Percentiles rank a stretch among this genome's conserved stretches.
These are phyloP conservation scores for Amanita rubescens DNA, from an alignment of 768 basidiomycete genomes.

Conservation along the genomic window DNA sequence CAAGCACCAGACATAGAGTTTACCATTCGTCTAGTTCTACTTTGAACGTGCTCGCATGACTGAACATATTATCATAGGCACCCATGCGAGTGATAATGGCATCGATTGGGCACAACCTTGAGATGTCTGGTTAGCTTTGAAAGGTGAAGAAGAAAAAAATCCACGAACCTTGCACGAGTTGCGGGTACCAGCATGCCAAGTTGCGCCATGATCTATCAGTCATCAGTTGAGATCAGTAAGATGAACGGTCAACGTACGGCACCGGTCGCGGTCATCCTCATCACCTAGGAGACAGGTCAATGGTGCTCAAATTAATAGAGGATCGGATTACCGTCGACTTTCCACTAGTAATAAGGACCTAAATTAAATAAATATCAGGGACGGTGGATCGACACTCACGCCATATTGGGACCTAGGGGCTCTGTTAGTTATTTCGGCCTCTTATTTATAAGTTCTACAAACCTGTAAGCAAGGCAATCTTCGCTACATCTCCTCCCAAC, in stretches of 20 bases:
- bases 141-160: neutral
- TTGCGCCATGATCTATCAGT: conserved; percentile 77
- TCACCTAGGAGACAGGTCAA: conserved; percentile 36
- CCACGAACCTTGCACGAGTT: conserved; percentile 58
- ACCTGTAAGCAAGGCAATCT: conserved; percentile 85
- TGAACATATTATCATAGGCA: conserved; percentile 97
- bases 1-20: conserved; percentile 3
- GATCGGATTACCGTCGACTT: conserved; percentile 29
- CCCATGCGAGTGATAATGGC: conserved; percentile 96
- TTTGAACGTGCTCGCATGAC: conserved; percentile 93
- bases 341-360: conserved; percentile 17
- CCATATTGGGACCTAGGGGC: conserved; percentile 74
- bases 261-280: conserved; percentile 95
- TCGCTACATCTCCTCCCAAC: conserved; percentile 68
- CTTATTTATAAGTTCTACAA: conserved; percentile 14
- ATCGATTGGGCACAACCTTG: conserved; percentile 82
- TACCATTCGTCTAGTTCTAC: conserved; percentile 98
- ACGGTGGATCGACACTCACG: conserved; percentile 37
- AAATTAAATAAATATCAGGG: conserved; percentile 5
- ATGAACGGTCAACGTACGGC: conserved; percentile 43
- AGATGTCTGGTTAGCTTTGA: conserved; percentile 4
- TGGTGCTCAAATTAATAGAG: neutral
- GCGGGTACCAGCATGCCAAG: conserved; percentile 96
- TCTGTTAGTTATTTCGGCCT: neutral
- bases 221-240: neutral